phyloP scores from a whole-genome alignment of 2,329 filamentous ascomycete species.

The Lasiodiplodia citricola region DNA sequence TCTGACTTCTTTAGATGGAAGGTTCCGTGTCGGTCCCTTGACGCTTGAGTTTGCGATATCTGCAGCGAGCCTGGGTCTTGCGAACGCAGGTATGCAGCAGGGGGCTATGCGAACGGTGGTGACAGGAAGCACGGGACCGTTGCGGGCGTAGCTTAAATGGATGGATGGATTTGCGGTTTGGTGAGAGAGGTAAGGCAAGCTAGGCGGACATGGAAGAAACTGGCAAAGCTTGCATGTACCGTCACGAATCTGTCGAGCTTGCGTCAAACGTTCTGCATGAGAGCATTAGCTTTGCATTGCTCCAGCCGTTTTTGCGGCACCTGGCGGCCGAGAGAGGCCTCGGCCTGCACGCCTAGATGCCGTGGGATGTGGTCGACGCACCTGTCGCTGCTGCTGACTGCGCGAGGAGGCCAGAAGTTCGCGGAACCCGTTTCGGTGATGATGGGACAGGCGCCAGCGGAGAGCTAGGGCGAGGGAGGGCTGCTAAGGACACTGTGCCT shows the following conservation, averaged over 20 bases:
- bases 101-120: conserved; percentile 5
- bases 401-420: conserved; percentile 6
- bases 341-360: conserved; percentile 22
- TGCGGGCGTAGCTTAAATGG: conserved; percentile 21
- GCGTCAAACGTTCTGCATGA: conserved; percentile 39
- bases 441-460: conserved; percentile 10
- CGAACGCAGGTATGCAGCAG: conserved; percentile 8
- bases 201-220: conserved; percentile 33
- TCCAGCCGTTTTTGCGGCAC: conserved; percentile 31
- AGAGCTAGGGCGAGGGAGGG: conserved; percentile 7
- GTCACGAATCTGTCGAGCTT: conserved; percentile 31
- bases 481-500: conserved; percentile 2
- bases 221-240: conserved; percentile 39
- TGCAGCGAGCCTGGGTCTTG: conserved; percentile 17
- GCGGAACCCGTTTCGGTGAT: conserved; percentile 3
- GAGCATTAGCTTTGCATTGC: conserved; percentile 37
- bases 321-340: conserved; percentile 8
- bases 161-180: conserved; percentile 23
- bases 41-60: not conserved
- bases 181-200: conserved; percentile 36
- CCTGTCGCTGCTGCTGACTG: conserved; percentile 19
- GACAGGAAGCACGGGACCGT: conserved; percentile 9
- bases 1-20: conserved; percentile 12
- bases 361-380: conserved; percentile 21
- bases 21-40: conserved; percentile 16